phyloP scores from a whole-genome alignment of 2,329 filamentous ascomycete genomes.

The Fusarium penzigii region DNA sequence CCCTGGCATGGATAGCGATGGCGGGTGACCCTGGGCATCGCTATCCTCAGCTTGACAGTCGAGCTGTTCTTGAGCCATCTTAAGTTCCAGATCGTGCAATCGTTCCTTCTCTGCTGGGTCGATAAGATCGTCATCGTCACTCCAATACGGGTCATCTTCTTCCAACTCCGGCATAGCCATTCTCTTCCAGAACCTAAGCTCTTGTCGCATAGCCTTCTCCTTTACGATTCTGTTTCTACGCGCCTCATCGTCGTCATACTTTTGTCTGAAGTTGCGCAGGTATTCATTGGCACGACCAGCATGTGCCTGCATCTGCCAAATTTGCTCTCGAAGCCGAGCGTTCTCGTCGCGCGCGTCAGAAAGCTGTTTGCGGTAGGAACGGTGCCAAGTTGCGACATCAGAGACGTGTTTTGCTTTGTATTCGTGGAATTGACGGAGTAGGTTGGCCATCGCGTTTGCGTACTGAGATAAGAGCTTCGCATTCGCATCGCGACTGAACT shows the following conservation, averaged over 20 bases:
- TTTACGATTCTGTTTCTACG: conserved; percentile 56
- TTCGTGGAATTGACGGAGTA: conserved; percentile 65
- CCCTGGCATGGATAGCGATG: conserved; percentile 21
- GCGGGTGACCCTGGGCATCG: conserved; percentile 29
- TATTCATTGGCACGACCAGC: conserved; percentile 59
- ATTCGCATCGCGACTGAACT: conserved; percentile 62
- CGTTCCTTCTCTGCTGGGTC: conserved; percentile 62
- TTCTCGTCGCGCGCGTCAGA: conserved; percentile 67
- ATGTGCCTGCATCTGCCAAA: conserved; percentile 66
- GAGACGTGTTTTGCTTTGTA: conserved; percentile 65
- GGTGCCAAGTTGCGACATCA: conserved; percentile 66
- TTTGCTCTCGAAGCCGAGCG: conserved; percentile 61
- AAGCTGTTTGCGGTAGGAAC: conserved; percentile 64
- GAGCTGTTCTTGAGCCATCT: conserved; percentile 43
- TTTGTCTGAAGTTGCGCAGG: conserved; percentile 57
- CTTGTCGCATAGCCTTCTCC: conserved; percentile 54
- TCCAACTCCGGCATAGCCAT: conserved; percentile 63
- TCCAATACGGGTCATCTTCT: conserved; percentile 63
- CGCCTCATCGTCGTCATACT: conserved; percentile 56
- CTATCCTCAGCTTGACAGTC: conserved; percentile 37
- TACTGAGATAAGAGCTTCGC: conserved; percentile 59
- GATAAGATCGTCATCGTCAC: conserved; percentile 65
- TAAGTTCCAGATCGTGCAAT: conserved; percentile 50
- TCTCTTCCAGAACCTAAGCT: conserved; percentile 66
- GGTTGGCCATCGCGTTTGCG: conserved; percentile 55